These are phyloP conservation scores for Tillandsia fasciculata DNA, from an alignment of 176 grass and related monocot species.

Conservation along the genomic window DNA sequence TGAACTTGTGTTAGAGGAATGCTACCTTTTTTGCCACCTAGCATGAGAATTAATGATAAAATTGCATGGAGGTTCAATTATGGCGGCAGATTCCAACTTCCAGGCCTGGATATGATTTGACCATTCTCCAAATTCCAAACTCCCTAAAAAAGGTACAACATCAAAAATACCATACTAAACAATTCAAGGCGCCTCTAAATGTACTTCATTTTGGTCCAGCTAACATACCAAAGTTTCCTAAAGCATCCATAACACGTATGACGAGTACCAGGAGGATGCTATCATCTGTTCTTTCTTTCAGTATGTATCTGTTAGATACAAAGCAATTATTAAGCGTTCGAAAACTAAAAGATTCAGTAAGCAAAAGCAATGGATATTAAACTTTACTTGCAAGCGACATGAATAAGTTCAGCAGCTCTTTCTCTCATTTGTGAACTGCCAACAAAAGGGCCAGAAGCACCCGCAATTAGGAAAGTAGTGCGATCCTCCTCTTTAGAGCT, in stretches of 20 bases:
- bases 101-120: slow-evolving; percentile 78
- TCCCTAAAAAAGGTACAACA: slow-evolving; percentile 42
- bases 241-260: slow-evolving; percentile 89
- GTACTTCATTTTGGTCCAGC: slow-evolving; percentile 4
- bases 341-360: slow-evolving; percentile 14
- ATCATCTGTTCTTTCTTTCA: slow-evolving; percentile 90
- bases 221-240: slow-evolving; percentile 82
- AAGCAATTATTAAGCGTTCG: slow-evolving; percentile 24
- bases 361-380: slow-evolving; percentile 14
- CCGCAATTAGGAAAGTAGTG: slow-evolving; percentile 49
- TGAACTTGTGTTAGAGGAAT: not conserved
- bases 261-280: slow-evolving; percentile 86
- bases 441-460: slow-evolving; percentile 60
- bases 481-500: slow-evolving; percentile 41
- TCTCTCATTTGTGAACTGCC: slow-evolving; percentile 92
- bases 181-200: not conserved
- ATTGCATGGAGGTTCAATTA: slow-evolving; percentile 91
- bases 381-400: slow-evolving; percentile 69
- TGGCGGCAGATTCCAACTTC: slow-evolving; percentile 88
- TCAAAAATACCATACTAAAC: slow-evolving; percentile 30
- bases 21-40: slow-evolving; percentile 85
- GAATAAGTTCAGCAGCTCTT: slow-evolving; percentile 71
- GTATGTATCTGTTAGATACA: slow-evolving; percentile 63
- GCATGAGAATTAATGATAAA: slow-evolving; percentile 75
- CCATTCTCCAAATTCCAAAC: slow-evolving; percentile 96